These are phyloP conservation scores for Aspergillus sp. DNA, from an alignment of 2,329 filamentous ascomycete genomes.

Conservation along the genomic window DNA sequence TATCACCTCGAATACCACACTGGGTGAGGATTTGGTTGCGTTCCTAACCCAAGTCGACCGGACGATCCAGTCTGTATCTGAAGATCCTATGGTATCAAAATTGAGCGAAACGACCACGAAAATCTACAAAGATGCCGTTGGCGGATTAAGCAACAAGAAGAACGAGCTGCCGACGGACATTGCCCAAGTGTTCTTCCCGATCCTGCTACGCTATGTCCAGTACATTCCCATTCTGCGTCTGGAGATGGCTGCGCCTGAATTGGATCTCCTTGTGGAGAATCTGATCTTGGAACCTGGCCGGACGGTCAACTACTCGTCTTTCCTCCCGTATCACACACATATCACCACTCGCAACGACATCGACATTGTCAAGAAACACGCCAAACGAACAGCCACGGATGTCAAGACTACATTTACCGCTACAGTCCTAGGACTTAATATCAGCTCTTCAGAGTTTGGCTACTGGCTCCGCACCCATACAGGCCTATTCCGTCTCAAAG, in stretches of 20 bases:
- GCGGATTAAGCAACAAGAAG: conserved; percentile 58
- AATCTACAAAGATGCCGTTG: conserved; percentile 64
- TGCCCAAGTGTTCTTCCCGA: conserved; percentile 72
- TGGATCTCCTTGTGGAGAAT: conserved; percentile 84
- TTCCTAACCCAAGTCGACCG: conserved; percentile 62
- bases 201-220: conserved; percentile 70
- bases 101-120: conserved; percentile 61
- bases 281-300: conserved; percentile 80
- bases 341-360: conserved; percentile 80
- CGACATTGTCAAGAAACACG: conserved; percentile 73
- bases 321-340: conserved; percentile 76
- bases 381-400: conserved; percentile 56
- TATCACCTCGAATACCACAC: conserved; percentile 57
- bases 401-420: conserved; percentile 68
- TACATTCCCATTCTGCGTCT: conserved; percentile 83
- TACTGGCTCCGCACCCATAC: conserved; percentile 81
- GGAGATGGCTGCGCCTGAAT: conserved; percentile 74
- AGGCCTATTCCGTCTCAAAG: conserved; percentile 65
- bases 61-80: conserved; percentile 61
- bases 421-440: conserved; percentile 73
- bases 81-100: conserved; percentile 66
- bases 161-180: conserved; percentile 66
- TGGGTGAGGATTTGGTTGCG: conserved; percentile 66
- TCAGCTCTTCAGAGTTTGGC: conserved; percentile 78
- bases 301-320: conserved; percentile 78